A percentile compares a stretch with the other conserved stretches of the same genome.
These are phyloP conservation scores for Rhododendron griersonianum DNA, from an alignment of 148 eudicot genomes.

Conservation along the genomic window DNA sequence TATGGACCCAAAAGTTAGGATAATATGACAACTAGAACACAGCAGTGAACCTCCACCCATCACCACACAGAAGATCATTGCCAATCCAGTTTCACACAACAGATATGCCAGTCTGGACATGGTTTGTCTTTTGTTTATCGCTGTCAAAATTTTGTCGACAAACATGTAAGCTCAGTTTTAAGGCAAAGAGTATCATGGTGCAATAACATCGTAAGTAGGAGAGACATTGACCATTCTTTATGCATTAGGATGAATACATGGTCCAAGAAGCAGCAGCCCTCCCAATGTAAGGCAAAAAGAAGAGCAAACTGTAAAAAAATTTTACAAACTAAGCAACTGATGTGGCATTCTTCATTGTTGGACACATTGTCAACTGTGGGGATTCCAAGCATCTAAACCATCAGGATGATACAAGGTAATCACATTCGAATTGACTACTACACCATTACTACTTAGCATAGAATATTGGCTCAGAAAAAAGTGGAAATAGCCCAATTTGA, in stretches of 20 bases:
- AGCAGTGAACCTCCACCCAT: not conserved
- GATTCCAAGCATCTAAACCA: conserved; percentile 3
- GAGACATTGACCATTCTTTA: not conserved
- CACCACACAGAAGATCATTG: not conserved
- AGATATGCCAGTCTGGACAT: not conserved
- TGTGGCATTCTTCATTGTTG: not conserved
- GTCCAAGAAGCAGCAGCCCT: not conserved
- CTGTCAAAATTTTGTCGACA: not conserved
- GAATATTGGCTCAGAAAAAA: not conserved
- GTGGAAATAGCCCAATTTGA: not conserved
- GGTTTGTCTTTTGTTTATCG: not conserved
- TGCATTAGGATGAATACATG: not conserved
- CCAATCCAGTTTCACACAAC: not conserved
- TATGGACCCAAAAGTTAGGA: not conserved
- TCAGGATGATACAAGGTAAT: not conserved
- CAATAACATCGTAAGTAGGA: not conserved
- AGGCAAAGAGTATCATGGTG: not conserved
- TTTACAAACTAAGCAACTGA: not conserved
- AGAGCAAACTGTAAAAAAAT: not conserved
- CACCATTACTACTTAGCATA: not conserved
- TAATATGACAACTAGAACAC: not conserved
- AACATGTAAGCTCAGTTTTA: not conserved
- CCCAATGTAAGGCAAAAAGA: not conserved
- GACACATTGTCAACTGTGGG: not conserved
- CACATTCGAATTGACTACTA: not conserved